Evolutionary conservation across 768 basidiomycete species (phyloP).

Genomic region (Russula brevipes): DNA sequence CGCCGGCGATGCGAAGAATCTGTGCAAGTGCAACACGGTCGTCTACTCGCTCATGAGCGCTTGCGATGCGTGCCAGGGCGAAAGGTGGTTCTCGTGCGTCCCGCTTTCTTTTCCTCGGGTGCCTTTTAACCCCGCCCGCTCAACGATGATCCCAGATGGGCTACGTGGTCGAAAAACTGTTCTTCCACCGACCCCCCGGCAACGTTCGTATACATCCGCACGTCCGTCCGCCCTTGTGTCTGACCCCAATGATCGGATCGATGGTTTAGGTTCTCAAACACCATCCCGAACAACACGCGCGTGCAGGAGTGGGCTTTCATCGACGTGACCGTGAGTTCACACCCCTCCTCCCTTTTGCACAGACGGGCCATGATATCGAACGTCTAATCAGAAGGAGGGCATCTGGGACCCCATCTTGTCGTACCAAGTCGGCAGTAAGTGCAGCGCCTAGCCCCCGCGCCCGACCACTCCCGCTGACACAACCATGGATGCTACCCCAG

Average conservation of each 20-base stretch:
- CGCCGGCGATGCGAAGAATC: conserved; percentile 28
- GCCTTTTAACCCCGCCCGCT: background rate
- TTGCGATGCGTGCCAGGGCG: conserved; percentile 33
- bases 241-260: background rate
- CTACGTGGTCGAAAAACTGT: background rate
- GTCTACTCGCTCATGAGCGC: conserved; percentile 35
- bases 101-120: background rate
- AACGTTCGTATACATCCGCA: background rate
- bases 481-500: background rate
- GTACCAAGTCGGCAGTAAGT: conserved; percentile 11
- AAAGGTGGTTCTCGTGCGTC: conserved; percentile 23
- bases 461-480: too few species aligned
- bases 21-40: conserved; percentile 33
- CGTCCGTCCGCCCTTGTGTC: background rate
- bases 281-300: background rate
- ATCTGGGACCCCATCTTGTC: conserved; percentile 8
- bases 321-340: conserved; percentile 9
- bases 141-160: conserved; percentile 5
- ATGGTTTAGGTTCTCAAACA: conserved; percentile 2
- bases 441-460: too few species aligned
- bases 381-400: background rate
- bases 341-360: background rate
- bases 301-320: conserved; percentile 17
- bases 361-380: too few species aligned
- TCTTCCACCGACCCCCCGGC: background rate